phyloP scores from a whole-genome alignment of 192 early-diverging fungal genomes.

The Neocallimastix lanati region DNA sequence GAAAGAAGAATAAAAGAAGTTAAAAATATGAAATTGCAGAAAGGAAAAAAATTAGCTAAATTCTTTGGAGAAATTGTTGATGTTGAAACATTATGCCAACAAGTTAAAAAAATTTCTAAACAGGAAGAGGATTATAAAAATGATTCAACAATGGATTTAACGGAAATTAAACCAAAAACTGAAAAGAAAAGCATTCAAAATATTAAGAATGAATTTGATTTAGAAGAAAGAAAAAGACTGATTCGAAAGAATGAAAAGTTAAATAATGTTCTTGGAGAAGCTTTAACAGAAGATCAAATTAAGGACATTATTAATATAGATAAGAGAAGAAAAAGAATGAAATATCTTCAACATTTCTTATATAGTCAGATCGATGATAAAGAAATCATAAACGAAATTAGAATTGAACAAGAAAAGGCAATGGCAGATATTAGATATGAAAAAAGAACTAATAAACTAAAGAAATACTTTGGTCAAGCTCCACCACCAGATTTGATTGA shows the following conservation, averaged over 20 bases:
- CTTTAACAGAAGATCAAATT: neutral
- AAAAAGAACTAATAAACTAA: neutral
- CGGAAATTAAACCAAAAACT: neutral
- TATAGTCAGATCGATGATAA: neutral
- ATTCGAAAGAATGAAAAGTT: neutral
- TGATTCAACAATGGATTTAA: neutral
- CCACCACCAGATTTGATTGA: neutral
- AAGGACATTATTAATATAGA: neutral
- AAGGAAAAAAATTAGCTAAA: neutral
- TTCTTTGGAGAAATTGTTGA: neutral
- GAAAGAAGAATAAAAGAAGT: neutral
- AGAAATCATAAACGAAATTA: neutral
- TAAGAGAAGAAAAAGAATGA: neutral
- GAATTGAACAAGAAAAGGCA: neutral
- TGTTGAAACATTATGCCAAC: neutral
- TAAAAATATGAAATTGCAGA: neutral
- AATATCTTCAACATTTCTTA: neutral
- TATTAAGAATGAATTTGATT: neutral
- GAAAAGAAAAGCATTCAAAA: neutral
- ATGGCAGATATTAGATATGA: neutral
- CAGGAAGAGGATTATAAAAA: neutral
- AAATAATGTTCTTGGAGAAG: neutral
- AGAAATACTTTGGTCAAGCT: neutral
- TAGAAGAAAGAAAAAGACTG: neutral
- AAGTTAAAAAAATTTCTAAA: neutral